Evolutionary conservation across 2,329 filamentous ascomycete genomes (phyloP).

Genomic region (Claviceps africana): DNA sequence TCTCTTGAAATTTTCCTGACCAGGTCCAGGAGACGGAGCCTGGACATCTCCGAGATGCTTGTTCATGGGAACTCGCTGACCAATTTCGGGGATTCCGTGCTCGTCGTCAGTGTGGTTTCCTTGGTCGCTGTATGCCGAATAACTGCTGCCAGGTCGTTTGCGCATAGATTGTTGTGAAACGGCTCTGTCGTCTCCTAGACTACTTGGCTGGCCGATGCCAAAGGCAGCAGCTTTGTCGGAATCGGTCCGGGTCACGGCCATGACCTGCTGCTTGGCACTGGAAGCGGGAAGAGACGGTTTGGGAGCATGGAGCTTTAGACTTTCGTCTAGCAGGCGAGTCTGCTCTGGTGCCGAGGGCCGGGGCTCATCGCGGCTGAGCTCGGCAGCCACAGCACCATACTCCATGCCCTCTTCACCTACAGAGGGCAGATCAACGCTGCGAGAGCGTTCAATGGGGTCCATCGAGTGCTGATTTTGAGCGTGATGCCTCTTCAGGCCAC

Average conservation of each 20-base stretch:
- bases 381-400: conserved; percentile 52
- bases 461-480: conserved; percentile 17
- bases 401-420: conserved; percentile 83
- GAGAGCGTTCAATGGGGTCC: conserved; percentile 44
- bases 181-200: conserved; percentile 31
- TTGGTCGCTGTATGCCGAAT: conserved; percentile 36
- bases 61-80: conserved; percentile 86
- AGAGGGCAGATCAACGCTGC: conserved; percentile 69
- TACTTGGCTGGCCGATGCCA: conserved; percentile 58
- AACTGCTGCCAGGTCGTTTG: conserved; percentile 49
- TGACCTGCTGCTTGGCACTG: conserved; percentile 72
- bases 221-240: conserved; percentile 76
- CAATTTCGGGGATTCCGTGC: conserved; percentile 83
- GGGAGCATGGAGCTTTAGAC: conserved; percentile 77
- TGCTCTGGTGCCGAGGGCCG: conserved; percentile 45
- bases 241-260: conserved; percentile 77
- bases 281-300: conserved; percentile 71
- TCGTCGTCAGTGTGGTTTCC: conserved; percentile 50
- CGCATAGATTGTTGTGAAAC: conserved; percentile 38
- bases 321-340: conserved; percentile 63
- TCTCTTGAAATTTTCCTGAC: conserved; percentile 27
- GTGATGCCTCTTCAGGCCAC: conserved; percentile 22
- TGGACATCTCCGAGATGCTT: conserved; percentile 89
- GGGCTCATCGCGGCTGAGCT: conserved; percentile 20
- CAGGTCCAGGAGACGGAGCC: conserved; percentile 69